Percentiles rank a stretch among this genome's conserved stretches.
Evolutionary conservation across 2,329 filamentous ascomycete species (phyloP).

Genomic region (Metarhizium robertsii): DNA sequence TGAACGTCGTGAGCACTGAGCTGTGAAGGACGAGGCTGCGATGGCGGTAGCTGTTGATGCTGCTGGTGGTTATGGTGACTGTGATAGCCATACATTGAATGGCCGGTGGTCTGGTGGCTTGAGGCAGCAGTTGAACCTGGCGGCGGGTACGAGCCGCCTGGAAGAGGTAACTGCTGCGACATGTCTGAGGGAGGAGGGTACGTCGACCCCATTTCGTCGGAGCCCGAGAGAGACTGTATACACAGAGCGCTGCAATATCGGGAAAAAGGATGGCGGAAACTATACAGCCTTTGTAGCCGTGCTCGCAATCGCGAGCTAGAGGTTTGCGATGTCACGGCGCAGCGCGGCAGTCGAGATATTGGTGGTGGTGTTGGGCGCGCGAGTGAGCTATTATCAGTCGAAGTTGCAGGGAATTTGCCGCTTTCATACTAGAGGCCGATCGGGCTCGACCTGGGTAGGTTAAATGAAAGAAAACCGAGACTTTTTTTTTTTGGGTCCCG

Average conservation of each 20-base stretch:
- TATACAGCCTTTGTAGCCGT: neutral
- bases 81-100: slow-evolving; percentile 6
- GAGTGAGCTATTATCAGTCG: neutral
- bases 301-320: neutral
- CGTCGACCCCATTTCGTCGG: slow-evolving; percentile 19
- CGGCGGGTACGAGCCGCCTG: slow-evolving; percentile 16
- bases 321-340: neutral
- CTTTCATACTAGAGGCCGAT: neutral
- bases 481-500: no score
- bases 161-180: slow-evolving; percentile 21
- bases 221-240: neutral
- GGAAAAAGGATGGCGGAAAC: neutral
- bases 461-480: neutral
- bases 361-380: neutral
- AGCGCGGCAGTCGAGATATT: neutral
- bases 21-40: slow-evolving; percentile 7
- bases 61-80: slow-evolving; percentile 14
- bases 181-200: slow-evolving; percentile 20
- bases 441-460: neutral
- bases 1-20: slow-evolving; percentile 7
- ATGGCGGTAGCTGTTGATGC: slow-evolving; percentile 4
- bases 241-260: neutral
- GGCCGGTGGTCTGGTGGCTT: slow-evolving; percentile 9
- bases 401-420: neutral
- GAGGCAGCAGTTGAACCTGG: neutral